These are phyloP conservation scores for Moringa oleifera DNA, from an alignment of 345 rosid genomes.

Conservation along the genomic window DNA sequence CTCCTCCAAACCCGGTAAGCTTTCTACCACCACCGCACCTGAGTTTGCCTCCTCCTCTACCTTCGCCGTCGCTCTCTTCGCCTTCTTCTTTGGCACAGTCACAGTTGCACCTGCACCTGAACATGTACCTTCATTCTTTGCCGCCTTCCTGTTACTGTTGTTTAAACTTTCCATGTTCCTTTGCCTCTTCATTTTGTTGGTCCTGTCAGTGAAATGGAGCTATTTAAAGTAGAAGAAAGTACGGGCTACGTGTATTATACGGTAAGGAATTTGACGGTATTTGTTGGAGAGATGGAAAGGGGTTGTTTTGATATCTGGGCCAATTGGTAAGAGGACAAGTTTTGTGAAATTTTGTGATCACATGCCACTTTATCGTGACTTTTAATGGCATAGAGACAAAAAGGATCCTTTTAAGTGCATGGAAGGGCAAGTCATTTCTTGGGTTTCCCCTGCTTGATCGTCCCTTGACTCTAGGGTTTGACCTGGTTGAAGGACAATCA, in stretches of 20 bases:
- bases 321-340: neutral
- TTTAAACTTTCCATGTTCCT: slow-evolving; percentile 1
- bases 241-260: neutral
- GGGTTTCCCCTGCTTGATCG: no score
- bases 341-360: slow-evolving; percentile 2
- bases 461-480: no score
- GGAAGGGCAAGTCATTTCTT: no score
- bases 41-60: slow-evolving; percentile 14
- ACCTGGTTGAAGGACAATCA: no score
- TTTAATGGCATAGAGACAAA: neutral
- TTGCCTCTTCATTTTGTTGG: slow-evolving; percentile 31
- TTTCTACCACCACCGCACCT: slow-evolving; percentile 14
- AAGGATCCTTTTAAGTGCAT: no score
- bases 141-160: neutral
- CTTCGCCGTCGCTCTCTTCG: slow-evolving; percentile 9
- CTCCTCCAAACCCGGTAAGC: slow-evolving; percentile 16
- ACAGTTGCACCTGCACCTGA: neutral
- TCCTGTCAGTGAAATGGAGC: neutral
- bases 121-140: no score
- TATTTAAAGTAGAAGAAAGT: no score
- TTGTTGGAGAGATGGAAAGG: neutral
- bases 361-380: neutral
- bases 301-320: neutral
- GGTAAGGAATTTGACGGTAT: neutral
- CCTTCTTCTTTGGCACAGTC: slow-evolving; percentile 17